Evolutionary conservation across 2,329 filamentous ascomycete species (phyloP), one percentile per base, ranked within the genome.

Genomic region (Metarhizium guizhouense): DNA sequence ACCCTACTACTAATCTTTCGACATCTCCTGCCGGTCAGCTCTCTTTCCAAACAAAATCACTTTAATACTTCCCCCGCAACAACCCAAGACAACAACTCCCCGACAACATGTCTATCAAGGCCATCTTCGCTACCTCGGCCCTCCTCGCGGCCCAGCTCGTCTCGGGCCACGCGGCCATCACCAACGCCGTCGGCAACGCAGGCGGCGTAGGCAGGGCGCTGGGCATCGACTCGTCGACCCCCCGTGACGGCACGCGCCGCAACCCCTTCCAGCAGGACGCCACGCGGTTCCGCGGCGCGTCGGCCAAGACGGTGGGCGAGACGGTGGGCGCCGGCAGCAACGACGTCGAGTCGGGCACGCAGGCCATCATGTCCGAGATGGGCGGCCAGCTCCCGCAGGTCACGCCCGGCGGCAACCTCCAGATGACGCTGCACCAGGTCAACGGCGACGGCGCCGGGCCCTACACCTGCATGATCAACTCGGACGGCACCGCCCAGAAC

Each of bases 391-490:
- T 87, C 29, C 82, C 84, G 11, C 83, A 86, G 70, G 71, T 87
- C 62, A 74, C 73, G 6, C 62, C 73, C 0, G 83, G 83, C 51
- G 84, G 84, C 56, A 62, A 74, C 55, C 62, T 87, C 58, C 71
- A 56, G 1, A 85, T 87, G 76, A 86, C 82, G 1, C 72, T 86
- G 10, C 84, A 86, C 70, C 83, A 86, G 67, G 82, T 87, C 67
- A 87, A 86, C 69, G 75, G 74, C 42, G 84, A 87, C 61, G 84
- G 84, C 56, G 84, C 80, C 57, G 84, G 84, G 11, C 83, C 83
- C 2, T 86, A 84, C 69, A 78, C 73, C 6, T 85, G 83, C 72
- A 82, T 82, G 75, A 83, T 86, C 65, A 84, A 85, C 63, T 68
- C 74, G 55, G 82, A 83, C 56, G 84, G 74, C 55, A 83, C 82